phyloP scores from a whole-genome alignment of 129 eudicot species.

The Flaveria linearis region DNA sequence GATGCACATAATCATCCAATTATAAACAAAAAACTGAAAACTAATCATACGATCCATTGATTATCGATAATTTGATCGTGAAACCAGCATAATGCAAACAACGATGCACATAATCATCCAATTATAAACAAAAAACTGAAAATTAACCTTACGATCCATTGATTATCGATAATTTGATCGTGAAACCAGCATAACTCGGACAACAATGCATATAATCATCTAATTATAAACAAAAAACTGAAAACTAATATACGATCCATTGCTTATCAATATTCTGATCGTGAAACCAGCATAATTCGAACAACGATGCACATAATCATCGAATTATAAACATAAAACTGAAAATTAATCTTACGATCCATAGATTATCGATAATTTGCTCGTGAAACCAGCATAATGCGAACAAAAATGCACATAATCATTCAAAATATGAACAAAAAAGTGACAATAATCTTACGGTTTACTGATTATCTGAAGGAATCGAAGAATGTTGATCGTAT shows the following conservation, averaged over 20 bases:
- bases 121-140: too few relatives aligned
- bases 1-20: background rate
- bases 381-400: background rate
- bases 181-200: too few relatives aligned
- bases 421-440: background rate
- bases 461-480: conserved; percentile 18
- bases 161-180: too few relatives aligned
- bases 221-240: too few relatives aligned
- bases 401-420: background rate
- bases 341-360: too few relatives aligned
- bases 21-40: background rate
- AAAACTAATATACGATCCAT: too few relatives aligned
- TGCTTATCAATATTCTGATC: background rate
- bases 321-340: too few relatives aligned
- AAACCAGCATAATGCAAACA: too few relatives aligned
- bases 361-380: too few relatives aligned
- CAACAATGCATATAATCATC: too few relatives aligned
- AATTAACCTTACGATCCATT: conserved; percentile 8
- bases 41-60: conserved; percentile 17
- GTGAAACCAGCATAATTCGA: background rate
- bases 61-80: too few relatives aligned
- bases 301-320: conserved; percentile 1
- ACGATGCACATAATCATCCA: too few relatives aligned
- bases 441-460: conserved; percentile 25
- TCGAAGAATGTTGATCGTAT: background rate